phyloP scores from a whole-genome alignment of 2,329 filamentous ascomycete species.

The Aspergillus bombycis region DNA sequence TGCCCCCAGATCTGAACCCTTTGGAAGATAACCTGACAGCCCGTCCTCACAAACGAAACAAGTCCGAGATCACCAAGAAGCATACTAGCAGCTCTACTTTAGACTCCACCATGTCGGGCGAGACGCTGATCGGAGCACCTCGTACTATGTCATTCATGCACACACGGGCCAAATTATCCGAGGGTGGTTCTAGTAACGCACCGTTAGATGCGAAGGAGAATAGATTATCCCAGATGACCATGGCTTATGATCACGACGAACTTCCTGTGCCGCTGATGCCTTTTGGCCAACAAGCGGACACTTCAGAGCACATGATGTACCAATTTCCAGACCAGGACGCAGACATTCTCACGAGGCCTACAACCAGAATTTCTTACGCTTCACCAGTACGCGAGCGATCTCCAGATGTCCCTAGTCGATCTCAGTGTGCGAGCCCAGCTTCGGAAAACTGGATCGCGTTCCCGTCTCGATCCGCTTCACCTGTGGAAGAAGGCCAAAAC shows the following conservation, averaged over 20 bases:
- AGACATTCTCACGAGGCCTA: slow-evolving; percentile 35
- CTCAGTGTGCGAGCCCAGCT: slow-evolving; percentile 39
- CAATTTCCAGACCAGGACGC: slow-evolving; percentile 31
- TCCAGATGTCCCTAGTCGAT: slow-evolving; percentile 31
- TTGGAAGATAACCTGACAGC: slow-evolving; percentile 84
- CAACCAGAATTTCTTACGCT: slow-evolving; percentile 33
- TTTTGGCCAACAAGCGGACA: slow-evolving; percentile 31
- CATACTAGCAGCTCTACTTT: slow-evolving; percentile 59
- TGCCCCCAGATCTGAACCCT: slow-evolving; percentile 95
- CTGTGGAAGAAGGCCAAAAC: slow-evolving; percentile 25
- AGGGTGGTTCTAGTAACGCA: slow-evolving; percentile 56
- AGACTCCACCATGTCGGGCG: slow-evolving; percentile 45
- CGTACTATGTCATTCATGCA: slow-evolving; percentile 76
- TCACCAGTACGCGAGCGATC: slow-evolving; percentile 34
- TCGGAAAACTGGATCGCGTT: slow-evolving; percentile 49
- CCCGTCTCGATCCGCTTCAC: slow-evolving; percentile 37
- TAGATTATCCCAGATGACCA: slow-evolving; percentile 53
- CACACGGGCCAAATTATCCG: slow-evolving; percentile 68
- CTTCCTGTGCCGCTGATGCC: slow-evolving; percentile 35
- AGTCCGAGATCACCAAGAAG: slow-evolving; percentile 64
- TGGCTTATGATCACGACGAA: slow-evolving; percentile 42
- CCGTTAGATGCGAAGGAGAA: slow-evolving; percentile 54
- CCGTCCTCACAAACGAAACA: slow-evolving; percentile 73
- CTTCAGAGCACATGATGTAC: slow-evolving; percentile 33
- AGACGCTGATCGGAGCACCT: slow-evolving; percentile 46